Percentiles rank a stretch among this genome's conserved stretches.
Conservation (phyloP, 1,284 basidiomycete species). For the Cerioporus squamosus region DNA sequence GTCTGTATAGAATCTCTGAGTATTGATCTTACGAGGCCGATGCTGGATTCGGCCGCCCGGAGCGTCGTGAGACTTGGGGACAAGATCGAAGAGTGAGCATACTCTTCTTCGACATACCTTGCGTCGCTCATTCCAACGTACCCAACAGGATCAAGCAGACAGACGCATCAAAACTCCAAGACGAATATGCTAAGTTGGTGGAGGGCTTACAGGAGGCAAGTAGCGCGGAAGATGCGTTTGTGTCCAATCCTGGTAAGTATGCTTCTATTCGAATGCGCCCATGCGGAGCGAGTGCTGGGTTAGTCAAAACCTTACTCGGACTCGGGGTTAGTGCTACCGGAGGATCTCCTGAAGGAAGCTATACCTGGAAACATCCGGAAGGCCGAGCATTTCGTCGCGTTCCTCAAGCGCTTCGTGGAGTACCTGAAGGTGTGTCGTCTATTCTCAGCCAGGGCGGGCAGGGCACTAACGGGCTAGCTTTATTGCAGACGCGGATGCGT, state of each 20-base stretch:
- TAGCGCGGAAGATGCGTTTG: slow-evolving; percentile 81
- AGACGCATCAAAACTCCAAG: slow-evolving; percentile 93
- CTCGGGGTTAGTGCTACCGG: slow-evolving; percentile 75
- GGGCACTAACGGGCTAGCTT: slow-evolving; percentile 14
- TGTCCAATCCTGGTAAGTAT: slow-evolving; percentile 86
- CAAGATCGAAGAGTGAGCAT: slow-evolving; percentile 88
- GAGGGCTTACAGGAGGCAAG: slow-evolving; percentile 88
- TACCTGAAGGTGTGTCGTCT: slow-evolving; percentile 83
- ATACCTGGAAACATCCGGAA: slow-evolving; percentile 98
- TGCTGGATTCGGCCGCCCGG: slow-evolving; percentile 94
- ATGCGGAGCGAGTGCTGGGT: neutral
- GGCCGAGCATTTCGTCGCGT: slow-evolving; percentile 99
- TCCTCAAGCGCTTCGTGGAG: slow-evolving; percentile 97
- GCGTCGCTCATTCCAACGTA: neutral
- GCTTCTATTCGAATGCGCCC: slow-evolving; percentile 21
- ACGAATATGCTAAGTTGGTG: slow-evolving; percentile 97
- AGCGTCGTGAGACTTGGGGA: slow-evolving; percentile 90
- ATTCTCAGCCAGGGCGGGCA: neutral
- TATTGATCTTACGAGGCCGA: slow-evolving; percentile 97
- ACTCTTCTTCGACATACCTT: neutral
- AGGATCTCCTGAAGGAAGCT: slow-evolving; percentile 94
- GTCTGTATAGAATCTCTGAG: slow-evolving; percentile 99
- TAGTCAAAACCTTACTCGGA: slow-evolving; percentile 5
- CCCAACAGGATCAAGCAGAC: slow-evolving; percentile 84
- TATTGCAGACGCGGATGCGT: slow-evolving; percentile 89